These are phyloP conservation scores for Aspergillus hancockii DNA, from an alignment of 495 filamentous ascomycete genomes.

Conservation along the genomic window DNA sequence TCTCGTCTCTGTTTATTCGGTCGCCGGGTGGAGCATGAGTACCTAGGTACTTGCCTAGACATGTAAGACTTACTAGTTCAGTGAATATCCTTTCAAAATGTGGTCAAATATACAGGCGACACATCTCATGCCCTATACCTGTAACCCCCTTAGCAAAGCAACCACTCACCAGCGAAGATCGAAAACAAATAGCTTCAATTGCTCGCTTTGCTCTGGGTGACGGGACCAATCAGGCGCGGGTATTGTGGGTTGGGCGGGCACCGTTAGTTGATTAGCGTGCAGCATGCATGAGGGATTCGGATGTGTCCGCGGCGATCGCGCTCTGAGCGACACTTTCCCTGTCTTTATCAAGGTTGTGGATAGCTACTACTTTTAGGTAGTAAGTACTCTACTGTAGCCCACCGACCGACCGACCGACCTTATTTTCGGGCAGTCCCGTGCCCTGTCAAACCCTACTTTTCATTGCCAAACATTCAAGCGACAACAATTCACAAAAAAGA, in stretches of 20 bases:
- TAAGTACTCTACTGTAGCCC: neutral
- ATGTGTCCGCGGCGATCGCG: neutral
- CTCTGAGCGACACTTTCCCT: neutral
- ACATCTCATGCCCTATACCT: neutral
- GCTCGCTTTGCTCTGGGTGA: neutral
- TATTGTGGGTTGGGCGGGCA: no score
- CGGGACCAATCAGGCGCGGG: neutral
- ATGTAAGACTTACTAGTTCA: neutral
- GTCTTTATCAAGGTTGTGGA: neutral
- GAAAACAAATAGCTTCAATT: neutral
- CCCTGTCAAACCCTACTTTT: no score
- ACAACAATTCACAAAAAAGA: no score
- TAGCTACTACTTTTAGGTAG: no score
- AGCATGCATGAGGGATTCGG: neutral
- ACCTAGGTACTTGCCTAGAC: neutral
- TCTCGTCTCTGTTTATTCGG: constrained; percentile 1
- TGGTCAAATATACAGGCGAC: constrained; percentile 4
- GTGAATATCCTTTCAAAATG: neutral
- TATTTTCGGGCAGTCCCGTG: no score
- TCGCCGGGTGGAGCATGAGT: neutral
- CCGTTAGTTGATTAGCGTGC: neutral
- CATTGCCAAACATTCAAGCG: no score
- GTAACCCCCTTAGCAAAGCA: neutral
- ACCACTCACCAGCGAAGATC: neutral
- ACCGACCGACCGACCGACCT: no score